Evolutionary conservation across 2,329 filamentous ascomycete genomes (phyloP).

Genomic region (Acarospora socialis): DNA sequence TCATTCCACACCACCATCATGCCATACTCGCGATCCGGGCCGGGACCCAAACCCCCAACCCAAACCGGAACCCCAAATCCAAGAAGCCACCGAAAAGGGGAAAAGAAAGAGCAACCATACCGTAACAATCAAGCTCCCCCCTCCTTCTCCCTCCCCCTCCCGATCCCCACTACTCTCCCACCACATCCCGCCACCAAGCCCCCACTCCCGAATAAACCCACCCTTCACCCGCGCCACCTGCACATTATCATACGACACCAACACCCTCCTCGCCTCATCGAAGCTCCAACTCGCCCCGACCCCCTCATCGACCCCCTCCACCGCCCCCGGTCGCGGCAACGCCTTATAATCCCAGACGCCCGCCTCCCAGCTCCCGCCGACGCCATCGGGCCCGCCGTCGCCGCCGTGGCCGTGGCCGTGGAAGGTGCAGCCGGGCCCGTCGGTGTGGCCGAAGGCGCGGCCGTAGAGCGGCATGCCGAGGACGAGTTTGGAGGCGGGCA

Average conservation of each 20-base stretch:
- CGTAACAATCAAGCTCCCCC: slow-evolving; percentile 52
- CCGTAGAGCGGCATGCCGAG: slow-evolving; percentile 89
- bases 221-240: slow-evolving; percentile 55
- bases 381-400: slow-evolving; percentile 58
- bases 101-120: slow-evolving; percentile 14
- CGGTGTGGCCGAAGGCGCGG: slow-evolving; percentile 65
- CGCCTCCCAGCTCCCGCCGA: slow-evolving; percentile 74
- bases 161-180: slow-evolving; percentile 80
- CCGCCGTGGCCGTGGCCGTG: slow-evolving; percentile 60
- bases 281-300: slow-evolving; percentile 67
- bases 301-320: slow-evolving; percentile 48
- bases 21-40: no score
- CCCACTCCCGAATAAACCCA: slow-evolving; percentile 49
- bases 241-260: slow-evolving; percentile 59
- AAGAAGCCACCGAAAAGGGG: not conserved
- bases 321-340: slow-evolving; percentile 53
- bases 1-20: no score
- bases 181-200: slow-evolving; percentile 89
- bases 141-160: slow-evolving; percentile 37
- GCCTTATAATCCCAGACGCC: slow-evolving; percentile 84
- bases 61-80: slow-evolving; percentile 1
- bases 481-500: slow-evolving; percentile 60
- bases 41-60: no score
- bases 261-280: slow-evolving; percentile 43
- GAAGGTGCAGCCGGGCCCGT: slow-evolving; percentile 56